Conservation (phyloP, 306 rosid genomes). For the Glycyrrhiza uralensis region DNA sequence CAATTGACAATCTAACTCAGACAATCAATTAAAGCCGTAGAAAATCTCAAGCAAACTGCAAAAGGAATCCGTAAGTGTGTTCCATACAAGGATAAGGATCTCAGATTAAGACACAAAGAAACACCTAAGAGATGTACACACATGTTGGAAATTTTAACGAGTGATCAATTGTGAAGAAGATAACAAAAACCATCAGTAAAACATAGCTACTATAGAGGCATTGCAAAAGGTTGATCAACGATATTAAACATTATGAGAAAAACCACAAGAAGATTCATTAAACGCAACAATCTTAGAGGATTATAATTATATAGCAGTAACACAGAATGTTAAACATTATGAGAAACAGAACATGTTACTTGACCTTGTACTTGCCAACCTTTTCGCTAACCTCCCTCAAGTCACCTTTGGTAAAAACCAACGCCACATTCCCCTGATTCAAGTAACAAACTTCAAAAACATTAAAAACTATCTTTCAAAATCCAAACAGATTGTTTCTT, state of each 20-base stretch:
- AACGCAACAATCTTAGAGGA: background rate
- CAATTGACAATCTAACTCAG: too few relatives aligned
- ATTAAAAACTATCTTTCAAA: background rate
- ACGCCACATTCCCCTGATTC: conserved; percentile 67
- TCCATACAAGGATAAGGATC: too few relatives aligned
- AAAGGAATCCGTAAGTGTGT: too few relatives aligned
- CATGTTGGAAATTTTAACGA: too few relatives aligned
- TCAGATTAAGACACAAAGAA: too few relatives aligned
- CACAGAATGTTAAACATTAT: too few relatives aligned
- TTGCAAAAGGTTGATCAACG: background rate
- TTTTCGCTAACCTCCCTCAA: conserved; percentile 58
- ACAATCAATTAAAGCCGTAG: too few relatives aligned
- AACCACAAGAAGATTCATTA: too few relatives aligned
- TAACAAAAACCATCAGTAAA: background rate
- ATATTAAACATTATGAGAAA: background rate
- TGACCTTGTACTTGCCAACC: conserved; percentile 68
- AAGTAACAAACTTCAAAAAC: background rate
- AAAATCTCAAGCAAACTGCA: too few relatives aligned
- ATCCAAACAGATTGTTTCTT: background rate
- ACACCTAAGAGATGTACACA: too few relatives aligned
- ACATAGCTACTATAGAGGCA: background rate
- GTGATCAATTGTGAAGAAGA: background rate
- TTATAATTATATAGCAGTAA: too few relatives aligned
- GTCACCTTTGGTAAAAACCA: conserved; percentile 67
- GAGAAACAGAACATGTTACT: background rate